Base-by-base conservation (phyloP, 1,139 yeast species). In the Pichia sp. region DNA sequence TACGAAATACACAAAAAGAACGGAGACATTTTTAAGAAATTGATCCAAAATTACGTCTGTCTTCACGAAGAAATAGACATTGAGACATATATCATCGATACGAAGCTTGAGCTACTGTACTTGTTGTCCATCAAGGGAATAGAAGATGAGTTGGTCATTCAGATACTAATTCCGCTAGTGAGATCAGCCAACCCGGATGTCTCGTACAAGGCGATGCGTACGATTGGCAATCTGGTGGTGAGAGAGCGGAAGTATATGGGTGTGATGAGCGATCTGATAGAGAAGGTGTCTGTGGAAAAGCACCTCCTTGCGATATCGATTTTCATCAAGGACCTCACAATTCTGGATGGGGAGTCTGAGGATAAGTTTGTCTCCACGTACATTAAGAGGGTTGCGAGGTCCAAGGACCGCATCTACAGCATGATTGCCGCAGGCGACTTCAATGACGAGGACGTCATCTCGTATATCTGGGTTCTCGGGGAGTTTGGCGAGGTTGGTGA, bases 61-160 rank as follows among this genome's bases (percentile, higher is more conserved):
- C 40, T 56, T 7, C 30, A 54, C 30, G 50, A 43, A 30, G 16
- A 19, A 2, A 29, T 42, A 13, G 59, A 56, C 32, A 8, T 30
- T 5, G 59, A 56, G 19, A 83, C 88, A 26, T 93, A 87, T 67
- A 85, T 93, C 65, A 90, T 90, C 68, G 95, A 90, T 62, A 88
- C 97, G 8, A 92, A 93, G 65, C 75, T 93, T 49, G 98, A 92
- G 66, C 87, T 93, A 55, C 82, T 92, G 31, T 90, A 87, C 64
- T 72, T 90, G 40, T 72, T 92, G 49, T 96, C 97, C 1, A 74
- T 82, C 30, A 98, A 92, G 66, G 71, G 92, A 47, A 87, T 85
- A 61, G 96, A 88, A 64, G 90, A 90, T 67, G 95, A 96, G 4
- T 81, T 92, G 0, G 96, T 89, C 62, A 85, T 89, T 36, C 96